Base-by-base conservation (phyloP, 1,284 basidiomycete genomes). In the Rhodotorula sp. region DNA sequence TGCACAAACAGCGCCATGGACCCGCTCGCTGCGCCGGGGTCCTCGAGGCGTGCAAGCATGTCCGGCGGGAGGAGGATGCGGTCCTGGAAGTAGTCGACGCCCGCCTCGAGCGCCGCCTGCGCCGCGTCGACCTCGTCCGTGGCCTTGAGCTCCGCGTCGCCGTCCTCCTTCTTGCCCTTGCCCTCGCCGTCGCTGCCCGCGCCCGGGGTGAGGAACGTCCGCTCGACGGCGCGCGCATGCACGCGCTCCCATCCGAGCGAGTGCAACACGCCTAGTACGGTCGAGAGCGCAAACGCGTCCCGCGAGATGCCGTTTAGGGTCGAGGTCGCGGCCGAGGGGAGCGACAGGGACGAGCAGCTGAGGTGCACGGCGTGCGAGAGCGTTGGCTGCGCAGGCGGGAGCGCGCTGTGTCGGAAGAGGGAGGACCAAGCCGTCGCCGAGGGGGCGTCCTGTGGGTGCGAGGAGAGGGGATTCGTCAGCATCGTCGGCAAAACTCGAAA, bases 21-120 rank as follows among this genome's bases (percentile, higher is more conserved):
- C 41, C 48, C 56, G 34, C 58, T 59, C 7, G 57, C 71, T 5
- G 61, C 53, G 61, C 39, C 53, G 17, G 57, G 64, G 5, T 70
- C 57, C 17, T 70, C 66, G 10, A 68, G 44, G n/a, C 59, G 55
- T 8, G 70, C 66, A n/a, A 71, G 62, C 60, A 76, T 53, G 60
- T 73, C 72, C 3, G 74, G 66, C n/a, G 74, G 69, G 21, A 75
- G 69, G 54, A 75, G 41, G 34, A 76, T 62, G 12, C 70, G 64
- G 37, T 76, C 68, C 71, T 72, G 69, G 59, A 69, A 74, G 55
- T 72, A 76, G 19, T 74, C 65, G 29, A 71, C 32, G 4, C 72
- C 74, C 5, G 65, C 62, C 27, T 67, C 61, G n/a, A 76, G 37
- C 27, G 70, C 67, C 5, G 62, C 58, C 44, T 60, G 34, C 6